Conservation (phyloP, 1,284 basidiomycete species). For the Flammula alnicola region DNA sequence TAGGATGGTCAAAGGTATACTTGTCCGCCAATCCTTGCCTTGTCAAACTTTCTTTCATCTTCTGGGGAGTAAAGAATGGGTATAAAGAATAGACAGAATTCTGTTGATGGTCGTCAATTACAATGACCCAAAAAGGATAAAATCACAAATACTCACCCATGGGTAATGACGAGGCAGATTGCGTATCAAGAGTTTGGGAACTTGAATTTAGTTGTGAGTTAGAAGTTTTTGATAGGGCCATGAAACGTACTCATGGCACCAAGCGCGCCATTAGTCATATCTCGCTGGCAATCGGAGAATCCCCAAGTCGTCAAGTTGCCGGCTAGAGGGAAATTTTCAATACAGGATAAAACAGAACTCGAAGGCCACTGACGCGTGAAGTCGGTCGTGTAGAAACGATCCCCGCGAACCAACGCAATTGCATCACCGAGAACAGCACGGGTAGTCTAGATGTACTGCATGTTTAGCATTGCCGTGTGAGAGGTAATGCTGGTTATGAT, state of each 20-base stretch:
- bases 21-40: constrained; percentile 42
- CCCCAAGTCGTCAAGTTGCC: constrained; percentile 56
- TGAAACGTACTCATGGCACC: constrained; percentile 9
- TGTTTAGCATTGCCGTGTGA: neutral
- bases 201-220: constrained; percentile 22
- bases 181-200: constrained; percentile 50
- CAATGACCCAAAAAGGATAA: neutral
- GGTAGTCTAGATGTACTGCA: constrained; percentile 44
- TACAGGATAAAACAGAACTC: neutral
- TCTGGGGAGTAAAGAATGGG: constrained; percentile 57
- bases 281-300: constrained; percentile 46
- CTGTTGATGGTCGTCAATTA: constrained; percentile 23
- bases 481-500: no score
- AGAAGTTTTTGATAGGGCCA: neutral
- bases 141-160: constrained; percentile 31
- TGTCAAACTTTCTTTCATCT: constrained; percentile 48
- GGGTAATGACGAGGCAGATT: constrained; percentile 53
- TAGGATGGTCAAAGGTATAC: constrained; percentile 46
- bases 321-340: constrained; percentile 27
- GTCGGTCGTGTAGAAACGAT: constrained; percentile 54
- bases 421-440: constrained; percentile 56
- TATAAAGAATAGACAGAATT: constrained; percentile 49
- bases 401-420: constrained; percentile 53
- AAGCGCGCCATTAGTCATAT: constrained; percentile 14
- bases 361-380: constrained; percentile 43